A percentile compares a stretch with the other conserved stretches of the same genome.
These are phyloP conservation scores for Seiridium cupressi DNA, from an alignment of 2,329 filamentous ascomycete genomes.

Conservation along the genomic window DNA sequence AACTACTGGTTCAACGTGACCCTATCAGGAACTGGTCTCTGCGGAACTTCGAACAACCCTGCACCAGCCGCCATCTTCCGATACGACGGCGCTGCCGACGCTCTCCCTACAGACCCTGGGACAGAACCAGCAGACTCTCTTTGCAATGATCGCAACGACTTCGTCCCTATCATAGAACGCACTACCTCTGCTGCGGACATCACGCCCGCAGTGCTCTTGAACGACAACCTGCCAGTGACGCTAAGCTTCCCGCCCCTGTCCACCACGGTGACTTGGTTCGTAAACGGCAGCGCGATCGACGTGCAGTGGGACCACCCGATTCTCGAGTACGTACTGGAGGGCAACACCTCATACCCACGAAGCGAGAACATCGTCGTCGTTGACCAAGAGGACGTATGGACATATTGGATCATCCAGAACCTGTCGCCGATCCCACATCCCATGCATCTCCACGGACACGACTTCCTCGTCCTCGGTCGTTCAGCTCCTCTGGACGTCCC, in stretches of 20 bases:
- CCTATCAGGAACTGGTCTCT: slow-evolving; percentile 18
- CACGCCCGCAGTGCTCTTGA: slow-evolving; percentile 17
- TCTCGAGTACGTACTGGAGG: slow-evolving; percentile 31
- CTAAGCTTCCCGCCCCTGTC: slow-evolving; percentile 7
- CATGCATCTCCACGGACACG: slow-evolving; percentile 12
- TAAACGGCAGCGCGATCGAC: slow-evolving; percentile 31
- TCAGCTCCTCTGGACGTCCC: slow-evolving; percentile 14
- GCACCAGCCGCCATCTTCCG: slow-evolving; percentile 36
- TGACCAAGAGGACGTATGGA: slow-evolving; percentile 21
- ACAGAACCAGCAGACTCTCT: slow-evolving; percentile 10
- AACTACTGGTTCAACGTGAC: slow-evolving; percentile 44
- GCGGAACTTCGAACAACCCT: slow-evolving; percentile 28
- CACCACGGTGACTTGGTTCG: slow-evolving; percentile 25
- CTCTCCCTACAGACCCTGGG: slow-evolving; percentile 28
- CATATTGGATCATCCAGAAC: slow-evolving; percentile 30
- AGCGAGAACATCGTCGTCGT: slow-evolving; percentile 25
- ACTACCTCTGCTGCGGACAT: slow-evolving; percentile 24
- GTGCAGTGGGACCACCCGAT: slow-evolving; percentile 40
- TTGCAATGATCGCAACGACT: slow-evolving; percentile 19
- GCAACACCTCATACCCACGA: slow-evolving; percentile 22
- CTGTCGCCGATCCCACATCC: slow-evolving; percentile 18
- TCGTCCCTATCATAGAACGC: slow-evolving; percentile 21
- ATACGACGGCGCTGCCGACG: slow-evolving; percentile 30
- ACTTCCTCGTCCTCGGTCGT: slow-evolving; percentile 24
- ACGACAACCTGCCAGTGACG: slow-evolving; percentile 21